These are phyloP conservation scores for Avicennia marina DNA, from an alignment of 257 asterid genomes.

Conservation along the genomic window DNA sequence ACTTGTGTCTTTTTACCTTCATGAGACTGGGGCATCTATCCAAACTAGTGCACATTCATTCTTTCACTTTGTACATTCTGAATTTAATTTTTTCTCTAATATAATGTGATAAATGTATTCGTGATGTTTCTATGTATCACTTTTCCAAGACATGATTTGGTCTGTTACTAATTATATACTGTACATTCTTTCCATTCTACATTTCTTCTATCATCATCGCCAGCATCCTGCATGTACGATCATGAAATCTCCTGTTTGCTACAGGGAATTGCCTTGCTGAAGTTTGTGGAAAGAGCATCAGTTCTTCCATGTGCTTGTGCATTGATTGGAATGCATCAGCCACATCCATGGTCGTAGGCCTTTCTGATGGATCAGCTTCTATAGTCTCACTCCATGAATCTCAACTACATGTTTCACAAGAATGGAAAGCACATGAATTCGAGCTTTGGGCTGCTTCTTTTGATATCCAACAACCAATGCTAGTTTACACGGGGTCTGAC, in stretches of 20 bases:
- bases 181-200: too few relatives aligned
- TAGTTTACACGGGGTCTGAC: conserved; percentile 84
- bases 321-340: conserved; percentile 76
- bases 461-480: conserved; percentile 69
- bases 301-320: conserved; percentile 92
- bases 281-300: conserved; percentile 41
- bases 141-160: too few relatives aligned
- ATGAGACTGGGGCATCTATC: too few relatives aligned
- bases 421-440: conserved; percentile 86
- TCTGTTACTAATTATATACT: too few relatives aligned
- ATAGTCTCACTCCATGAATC: conserved; percentile 55
- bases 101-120: too few relatives aligned
- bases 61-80: too few relatives aligned
- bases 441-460: conserved; percentile 90
- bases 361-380: conserved; percentile 79
- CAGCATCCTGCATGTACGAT: not conserved
- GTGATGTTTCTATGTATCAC: too few relatives aligned
- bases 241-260: conserved; percentile 14
- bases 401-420: conserved; percentile 36
- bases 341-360: conserved; percentile 75
- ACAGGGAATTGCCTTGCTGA: conserved; percentile 53
- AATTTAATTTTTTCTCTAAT: too few relatives aligned
- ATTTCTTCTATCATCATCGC: too few relatives aligned
- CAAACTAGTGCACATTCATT: too few relatives aligned
- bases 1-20: too few relatives aligned